Evolutionary conservation across 495 filamentous ascomycete species (phyloP).

Genomic region (Hypoxylon intermedium): DNA sequence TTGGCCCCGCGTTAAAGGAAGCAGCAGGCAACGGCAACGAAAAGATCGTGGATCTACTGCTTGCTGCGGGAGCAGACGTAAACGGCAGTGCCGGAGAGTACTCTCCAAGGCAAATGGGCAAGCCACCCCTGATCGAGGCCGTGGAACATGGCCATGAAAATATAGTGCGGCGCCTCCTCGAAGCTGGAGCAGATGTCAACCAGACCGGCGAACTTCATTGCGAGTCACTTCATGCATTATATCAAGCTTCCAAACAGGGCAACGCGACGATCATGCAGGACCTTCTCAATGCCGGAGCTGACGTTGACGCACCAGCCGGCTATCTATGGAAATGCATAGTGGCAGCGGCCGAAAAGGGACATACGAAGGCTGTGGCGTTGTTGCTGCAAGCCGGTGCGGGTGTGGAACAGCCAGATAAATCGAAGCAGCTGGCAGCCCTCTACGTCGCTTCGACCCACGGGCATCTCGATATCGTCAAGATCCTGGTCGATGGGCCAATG

Average conservation of each 20-base stretch:
- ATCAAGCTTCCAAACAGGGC: too few relatives aligned
- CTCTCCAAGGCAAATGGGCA: background rate
- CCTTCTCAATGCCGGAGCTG: background rate
- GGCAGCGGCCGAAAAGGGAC: too few relatives aligned
- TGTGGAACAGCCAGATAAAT: too few relatives aligned
- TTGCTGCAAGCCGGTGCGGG: too few relatives aligned
- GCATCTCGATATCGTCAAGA: background rate
- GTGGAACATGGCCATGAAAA: conserved; percentile 25
- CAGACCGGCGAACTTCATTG: too few relatives aligned
- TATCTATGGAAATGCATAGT: too few relatives aligned
- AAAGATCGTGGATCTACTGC: conserved; percentile 28
- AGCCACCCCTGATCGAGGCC: background rate
- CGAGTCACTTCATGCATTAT: too few relatives aligned
- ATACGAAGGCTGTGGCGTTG: too few relatives aligned
- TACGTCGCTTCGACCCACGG: background rate
- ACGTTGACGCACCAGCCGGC: background rate
- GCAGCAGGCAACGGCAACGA: conserved; percentile 33
- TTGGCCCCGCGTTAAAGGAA: background rate
- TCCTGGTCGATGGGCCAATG: background rate
- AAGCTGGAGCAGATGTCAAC: conserved; percentile 42
- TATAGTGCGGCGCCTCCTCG: conserved; percentile 38
- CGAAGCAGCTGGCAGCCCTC: background rate
- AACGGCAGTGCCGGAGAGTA: conserved; percentile 2
- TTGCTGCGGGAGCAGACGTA: conserved; percentile 34
- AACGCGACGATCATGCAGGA: background rate